Conservation (phyloP, 305 asterid genomes). For the Plantago coronopus region DNA sequence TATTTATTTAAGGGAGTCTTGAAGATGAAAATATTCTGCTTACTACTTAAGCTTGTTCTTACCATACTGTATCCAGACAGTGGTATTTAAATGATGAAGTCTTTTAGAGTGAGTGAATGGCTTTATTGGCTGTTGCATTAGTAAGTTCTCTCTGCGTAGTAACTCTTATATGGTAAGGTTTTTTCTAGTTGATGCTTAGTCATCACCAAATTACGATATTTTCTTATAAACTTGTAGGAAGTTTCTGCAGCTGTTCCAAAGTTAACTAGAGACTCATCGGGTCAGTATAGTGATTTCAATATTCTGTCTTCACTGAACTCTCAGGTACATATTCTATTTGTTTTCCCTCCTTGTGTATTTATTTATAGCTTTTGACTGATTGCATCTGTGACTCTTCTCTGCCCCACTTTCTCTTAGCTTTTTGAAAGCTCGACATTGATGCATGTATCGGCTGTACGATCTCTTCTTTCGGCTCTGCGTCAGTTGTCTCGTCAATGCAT, state of each 20-base stretch:
- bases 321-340: conserved; percentile 47
- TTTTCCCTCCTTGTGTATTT: conserved; percentile 16
- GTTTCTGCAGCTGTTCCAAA: conserved; percentile 74
- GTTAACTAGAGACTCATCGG: conserved; percentile 87
- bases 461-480: conserved; percentile 88
- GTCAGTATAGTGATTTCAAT: conserved; percentile 91
- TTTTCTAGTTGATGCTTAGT: not conserved
- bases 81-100: too few species aligned
- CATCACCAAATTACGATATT: conserved; percentile 18
- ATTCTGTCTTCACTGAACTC: conserved; percentile 88
- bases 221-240: conserved; percentile 57
- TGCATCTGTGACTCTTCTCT: conserved; percentile 16
- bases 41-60: too few species aligned
- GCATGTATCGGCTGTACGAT: conserved; percentile 84
- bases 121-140: too few species aligned
- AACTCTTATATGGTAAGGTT: not conserved
- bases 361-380: conserved; percentile 19
- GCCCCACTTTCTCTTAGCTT: conserved; percentile 41
- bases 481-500: conserved; percentile 80
- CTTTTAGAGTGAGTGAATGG: too few species aligned
- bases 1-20: too few species aligned
- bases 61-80: too few species aligned
- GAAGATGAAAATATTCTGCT: too few species aligned
- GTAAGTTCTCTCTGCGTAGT: too few species aligned
- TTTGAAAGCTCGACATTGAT: conserved; percentile 94